These are phyloP conservation scores for Brassica balearica DNA, from an alignment of 441 rosid genomes.

Conservation along the genomic window DNA sequence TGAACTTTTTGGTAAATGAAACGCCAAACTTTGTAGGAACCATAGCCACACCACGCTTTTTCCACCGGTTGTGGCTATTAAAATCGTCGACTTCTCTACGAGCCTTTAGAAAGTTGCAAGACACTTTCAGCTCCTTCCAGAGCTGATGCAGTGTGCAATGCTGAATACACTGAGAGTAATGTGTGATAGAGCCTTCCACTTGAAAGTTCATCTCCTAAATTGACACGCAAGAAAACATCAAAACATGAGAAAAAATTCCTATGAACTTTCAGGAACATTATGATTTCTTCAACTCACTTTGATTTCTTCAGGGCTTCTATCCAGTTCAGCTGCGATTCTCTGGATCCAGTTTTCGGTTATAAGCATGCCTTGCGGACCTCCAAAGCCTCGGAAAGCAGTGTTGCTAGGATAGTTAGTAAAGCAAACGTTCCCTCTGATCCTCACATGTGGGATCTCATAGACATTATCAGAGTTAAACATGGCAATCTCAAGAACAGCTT, in stretches of 20 bases:
- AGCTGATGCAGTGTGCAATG: constrained; percentile 69
- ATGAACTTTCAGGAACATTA: not conserved
- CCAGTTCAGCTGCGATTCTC: constrained; percentile 76
- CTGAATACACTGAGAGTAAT: constrained; percentile 79
- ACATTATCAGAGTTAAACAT: constrained; percentile 95
- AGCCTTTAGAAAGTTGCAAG: constrained; percentile 67
- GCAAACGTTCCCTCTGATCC: constrained; percentile 80
- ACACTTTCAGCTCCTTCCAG: constrained; percentile 82
- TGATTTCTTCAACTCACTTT: constrained; percentile 61
- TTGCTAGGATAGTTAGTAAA: constrained; percentile 91
- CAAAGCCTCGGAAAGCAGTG: constrained; percentile 98
- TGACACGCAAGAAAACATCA: constrained; percentile 17
- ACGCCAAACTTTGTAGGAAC: constrained; percentile 95
- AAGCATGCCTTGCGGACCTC: constrained; percentile 98
- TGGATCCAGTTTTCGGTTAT: constrained; percentile 96
- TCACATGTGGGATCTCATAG: constrained; percentile 87
- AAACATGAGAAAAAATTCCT: not conserved
- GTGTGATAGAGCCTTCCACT: constrained; percentile 81
- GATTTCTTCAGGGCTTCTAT: constrained; percentile 85
- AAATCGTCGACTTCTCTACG: constrained; percentile 66
- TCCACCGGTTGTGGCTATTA: constrained; percentile 86
- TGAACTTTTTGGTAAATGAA: constrained; percentile 76
- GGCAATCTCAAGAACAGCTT: constrained; percentile 84
- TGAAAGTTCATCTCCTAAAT: constrained; percentile 91
- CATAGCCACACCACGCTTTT: constrained; percentile 92